phyloP scores from a whole-genome alignment of 2,329 filamentous ascomycete genomes.

The Neonectria coccinea region DNA sequence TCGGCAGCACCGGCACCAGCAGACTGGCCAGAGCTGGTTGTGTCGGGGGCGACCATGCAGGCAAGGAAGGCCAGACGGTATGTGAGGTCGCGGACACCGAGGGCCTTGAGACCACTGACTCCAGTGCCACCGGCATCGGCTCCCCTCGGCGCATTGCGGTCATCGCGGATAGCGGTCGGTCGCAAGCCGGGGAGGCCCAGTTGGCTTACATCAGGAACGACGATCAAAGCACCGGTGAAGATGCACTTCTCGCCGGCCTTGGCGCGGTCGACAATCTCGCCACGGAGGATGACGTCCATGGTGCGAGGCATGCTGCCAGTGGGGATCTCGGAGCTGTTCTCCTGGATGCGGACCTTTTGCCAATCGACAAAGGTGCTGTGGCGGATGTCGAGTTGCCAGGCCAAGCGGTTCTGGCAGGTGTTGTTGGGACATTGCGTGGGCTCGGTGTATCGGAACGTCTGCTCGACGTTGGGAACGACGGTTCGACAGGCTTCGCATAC shows the following conservation, averaged over 20 bases:
- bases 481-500: constrained; percentile 88
- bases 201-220: constrained; percentile 96
- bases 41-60: constrained; percentile 95
- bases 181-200: constrained; percentile 88
- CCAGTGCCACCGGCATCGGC: constrained; percentile 86
- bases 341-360: constrained; percentile 98
- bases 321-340: constrained; percentile 98
- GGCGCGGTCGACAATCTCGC: constrained; percentile 96
- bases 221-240: constrained; percentile 95
- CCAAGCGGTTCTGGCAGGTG: constrained; percentile 86
- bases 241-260: constrained; percentile 99
- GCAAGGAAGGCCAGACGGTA: constrained; percentile 97
- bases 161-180: constrained; percentile 87
- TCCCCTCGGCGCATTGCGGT: constrained; percentile 76
- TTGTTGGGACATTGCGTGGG: constrained; percentile 93
- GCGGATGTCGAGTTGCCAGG: constrained; percentile 97
- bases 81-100: constrained; percentile 94
- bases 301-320: constrained; percentile 99
- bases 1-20: constrained; percentile 75
- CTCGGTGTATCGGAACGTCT: constrained; percentile 97
- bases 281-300: constrained; percentile 95
- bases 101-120: constrained; percentile 87
- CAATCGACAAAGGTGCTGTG: constrained; percentile 99
- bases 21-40: constrained; percentile 80
- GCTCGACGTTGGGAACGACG: constrained; percentile 90